A percentile compares a stretch with the other conserved stretches of the same genome.
phyloP scores from a whole-genome alignment of 257 asterid species.

The Lycium ferocissimum region DNA sequence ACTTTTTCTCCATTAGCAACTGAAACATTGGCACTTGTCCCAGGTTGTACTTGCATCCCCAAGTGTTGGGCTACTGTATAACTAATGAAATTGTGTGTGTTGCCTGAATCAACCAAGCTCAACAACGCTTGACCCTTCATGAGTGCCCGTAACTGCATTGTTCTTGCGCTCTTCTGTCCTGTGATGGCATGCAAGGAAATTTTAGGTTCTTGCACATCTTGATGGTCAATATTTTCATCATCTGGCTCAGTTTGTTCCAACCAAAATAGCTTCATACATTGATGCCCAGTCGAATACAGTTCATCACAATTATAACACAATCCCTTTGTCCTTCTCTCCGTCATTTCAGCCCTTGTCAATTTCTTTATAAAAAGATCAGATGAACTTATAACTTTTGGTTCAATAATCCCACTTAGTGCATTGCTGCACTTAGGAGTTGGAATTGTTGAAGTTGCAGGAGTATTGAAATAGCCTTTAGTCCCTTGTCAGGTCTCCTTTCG shows the following conservation, averaged over 20 bases:
- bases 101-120: background rate
- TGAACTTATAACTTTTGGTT: background rate
- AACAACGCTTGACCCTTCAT: background rate
- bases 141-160: background rate
- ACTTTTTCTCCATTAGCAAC: background rate
- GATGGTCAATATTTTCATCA: background rate
- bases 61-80: background rate
- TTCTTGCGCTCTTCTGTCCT: background rate
- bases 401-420: background rate
- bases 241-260: background rate
- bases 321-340: background rate
- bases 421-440: background rate
- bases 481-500: background rate
- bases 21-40: background rate
- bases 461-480: background rate
- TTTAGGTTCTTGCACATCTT: background rate
- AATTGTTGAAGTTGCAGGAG: background rate
- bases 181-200: constrained; percentile 10
- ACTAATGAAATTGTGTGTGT: background rate
- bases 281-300: background rate
- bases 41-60: background rate
- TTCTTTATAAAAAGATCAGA: background rate
- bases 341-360: background rate
- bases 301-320: background rate
- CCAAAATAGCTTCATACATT: background rate